These are phyloP conservation scores for Trichosporon sp. DNA, from an alignment of 1,284 basidiomycete genomes.

Conservation along the genomic window DNA sequence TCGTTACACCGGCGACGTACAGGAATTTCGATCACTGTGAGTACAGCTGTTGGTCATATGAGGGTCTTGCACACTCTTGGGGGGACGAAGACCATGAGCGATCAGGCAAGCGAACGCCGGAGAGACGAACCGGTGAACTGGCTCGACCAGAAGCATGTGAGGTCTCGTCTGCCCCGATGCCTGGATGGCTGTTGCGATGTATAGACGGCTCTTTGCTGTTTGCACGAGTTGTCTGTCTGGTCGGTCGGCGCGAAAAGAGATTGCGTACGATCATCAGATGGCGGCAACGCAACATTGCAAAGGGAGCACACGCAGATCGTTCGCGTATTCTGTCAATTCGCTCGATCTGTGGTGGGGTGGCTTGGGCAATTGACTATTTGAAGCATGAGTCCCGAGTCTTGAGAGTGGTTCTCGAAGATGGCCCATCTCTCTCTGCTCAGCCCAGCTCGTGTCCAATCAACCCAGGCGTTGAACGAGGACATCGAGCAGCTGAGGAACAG, in stretches of 20 bases:
- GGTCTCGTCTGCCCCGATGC: not conserved
- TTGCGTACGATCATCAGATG: not conserved
- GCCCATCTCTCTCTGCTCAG: not conserved
- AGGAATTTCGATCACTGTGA: too few species aligned
- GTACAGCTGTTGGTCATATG: too few species aligned
- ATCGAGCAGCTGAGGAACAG: not conserved
- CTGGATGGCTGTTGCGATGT: not conserved
- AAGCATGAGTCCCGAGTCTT: not conserved
- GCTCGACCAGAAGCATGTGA: too few species aligned
- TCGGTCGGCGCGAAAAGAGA: not conserved
- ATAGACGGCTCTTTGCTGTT: not conserved
- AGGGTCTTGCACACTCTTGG: too few species aligned
- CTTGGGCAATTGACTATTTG: not conserved
- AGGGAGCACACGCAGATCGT: not conserved
- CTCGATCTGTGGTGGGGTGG: conserved; percentile 1
- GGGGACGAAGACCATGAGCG: too few species aligned
- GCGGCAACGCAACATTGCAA: not conserved
- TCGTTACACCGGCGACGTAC: too few species aligned
- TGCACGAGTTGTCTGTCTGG: not conserved
- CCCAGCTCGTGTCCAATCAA: not conserved
- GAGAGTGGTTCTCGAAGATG: not conserved
- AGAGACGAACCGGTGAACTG: too few species aligned
- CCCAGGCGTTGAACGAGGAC: not conserved
- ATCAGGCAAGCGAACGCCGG: too few species aligned
- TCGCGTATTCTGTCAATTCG: not conserved